Conservation (phyloP, 805 yeast species). For the Spathaspora boniae region DNA sequence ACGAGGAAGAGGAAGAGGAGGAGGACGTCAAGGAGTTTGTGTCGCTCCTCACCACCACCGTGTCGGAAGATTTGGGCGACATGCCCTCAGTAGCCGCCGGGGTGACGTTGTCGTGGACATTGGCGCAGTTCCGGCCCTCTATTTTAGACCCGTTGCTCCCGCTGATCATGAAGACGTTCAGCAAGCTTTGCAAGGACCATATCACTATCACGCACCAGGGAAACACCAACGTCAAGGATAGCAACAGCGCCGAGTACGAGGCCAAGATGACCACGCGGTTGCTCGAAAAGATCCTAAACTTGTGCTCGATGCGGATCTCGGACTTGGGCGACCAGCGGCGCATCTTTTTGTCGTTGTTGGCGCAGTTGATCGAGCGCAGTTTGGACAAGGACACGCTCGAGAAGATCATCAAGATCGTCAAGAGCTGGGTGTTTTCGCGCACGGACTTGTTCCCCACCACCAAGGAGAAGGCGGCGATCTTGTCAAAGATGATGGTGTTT, state of each 20-base stretch:
- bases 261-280: constrained; percentile 76
- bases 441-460: constrained; percentile 87
- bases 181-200: constrained; percentile 86
- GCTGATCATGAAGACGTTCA: constrained; percentile 78
- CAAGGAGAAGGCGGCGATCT: constrained; percentile 92
- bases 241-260: constrained; percentile 55
- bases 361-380: constrained; percentile 87
- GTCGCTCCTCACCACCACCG: constrained; percentile 57
- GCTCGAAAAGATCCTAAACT: constrained; percentile 69
- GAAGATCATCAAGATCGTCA: constrained; percentile 72
- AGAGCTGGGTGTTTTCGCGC: constrained; percentile 85
- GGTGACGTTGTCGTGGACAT: constrained; percentile 76
- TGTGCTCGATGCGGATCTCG: constrained; percentile 78
- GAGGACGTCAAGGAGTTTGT: constrained; percentile 65
- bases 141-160: constrained; percentile 74
- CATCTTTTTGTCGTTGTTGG: constrained; percentile 77
- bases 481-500: constrained; percentile 90
- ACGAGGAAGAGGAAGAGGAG: constrained; percentile 52
- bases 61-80: constrained; percentile 73
- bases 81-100: constrained; percentile 84
- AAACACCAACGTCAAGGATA: constrained; percentile 29
- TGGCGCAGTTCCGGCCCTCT: constrained; percentile 70
- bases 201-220: constrained; percentile 58
- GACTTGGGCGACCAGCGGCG: constrained; percentile 92
- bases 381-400: constrained; percentile 70